A percentile compares a stretch with the other conserved stretches of the same genome.
Conservation (phyloP, 1,139 yeast genomes). For the Kurtzmaniella quercitrusa region DNA sequence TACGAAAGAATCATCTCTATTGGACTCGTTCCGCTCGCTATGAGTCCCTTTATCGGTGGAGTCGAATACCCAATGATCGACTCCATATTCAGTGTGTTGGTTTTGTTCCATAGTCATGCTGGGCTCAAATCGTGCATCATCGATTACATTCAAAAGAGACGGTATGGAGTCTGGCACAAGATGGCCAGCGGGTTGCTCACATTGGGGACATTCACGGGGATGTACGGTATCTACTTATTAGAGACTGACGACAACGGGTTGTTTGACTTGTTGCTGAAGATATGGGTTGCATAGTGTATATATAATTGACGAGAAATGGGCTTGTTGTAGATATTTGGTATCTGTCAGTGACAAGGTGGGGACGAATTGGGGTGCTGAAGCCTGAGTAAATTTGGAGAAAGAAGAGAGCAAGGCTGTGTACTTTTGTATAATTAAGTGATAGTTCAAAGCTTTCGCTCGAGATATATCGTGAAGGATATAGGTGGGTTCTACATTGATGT, state of each 20-base stretch:
- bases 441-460: too few relatives aligned
- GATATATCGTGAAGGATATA: too few relatives aligned
- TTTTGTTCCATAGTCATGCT: slow-evolving; percentile 70
- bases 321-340: not conserved
- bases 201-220: slow-evolving; percentile 58
- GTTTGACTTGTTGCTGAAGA: slow-evolving; percentile 37
- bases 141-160: slow-evolving; percentile 83
- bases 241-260: slow-evolving; percentile 58
- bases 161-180: slow-evolving; percentile 63
- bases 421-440: too few relatives aligned
- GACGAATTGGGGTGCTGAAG: too few relatives aligned
- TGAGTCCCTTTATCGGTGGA: slow-evolving; percentile 69
- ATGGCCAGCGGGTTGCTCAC: slow-evolving; percentile 59
- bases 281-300: slow-evolving; percentile 33
- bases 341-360: too few relatives aligned
- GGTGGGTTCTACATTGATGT: too few relatives aligned
- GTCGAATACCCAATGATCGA: slow-evolving; percentile 68
- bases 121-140: slow-evolving; percentile 85
- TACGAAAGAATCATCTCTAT: slow-evolving; percentile 68
- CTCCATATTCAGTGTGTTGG: slow-evolving; percentile 56
- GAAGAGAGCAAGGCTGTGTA: too few relatives aligned
- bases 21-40: slow-evolving; percentile 68
- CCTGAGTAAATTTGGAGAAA: too few relatives aligned
- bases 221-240: slow-evolving; percentile 63
- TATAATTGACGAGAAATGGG: not conserved